Base-by-base conservation (phyloP, 2,329 filamentous ascomycete species). In the Pseudocercospora fuligena region DNA sequence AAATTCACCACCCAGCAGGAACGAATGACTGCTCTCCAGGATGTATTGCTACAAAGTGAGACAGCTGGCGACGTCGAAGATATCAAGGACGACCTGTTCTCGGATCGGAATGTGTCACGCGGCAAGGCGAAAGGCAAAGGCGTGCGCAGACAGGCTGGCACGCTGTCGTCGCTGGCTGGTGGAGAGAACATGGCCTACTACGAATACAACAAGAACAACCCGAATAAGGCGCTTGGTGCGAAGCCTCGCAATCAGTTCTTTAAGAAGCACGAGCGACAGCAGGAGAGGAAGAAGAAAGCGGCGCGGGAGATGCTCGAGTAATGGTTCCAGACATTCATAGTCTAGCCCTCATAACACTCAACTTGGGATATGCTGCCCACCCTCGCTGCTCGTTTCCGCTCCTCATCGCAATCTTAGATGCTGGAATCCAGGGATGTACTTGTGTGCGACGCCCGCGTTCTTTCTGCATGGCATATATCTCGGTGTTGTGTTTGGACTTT, bases 111-210 rank as follows among this genome's bases (percentile, higher is more conserved):
- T 73, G 83, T 69, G 66, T 73, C 66, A 72, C 75, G 70, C 73
- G 74, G 79, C 69, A 70, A 76, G 71, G 70, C 75, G 67, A 79
- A 82, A 77, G 79, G 80, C 78, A 88, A 80, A n/a, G 87, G 83
- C 2, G 91, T 90, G 1, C 88, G 90, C 70, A 87, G 95, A 66
- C 96, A 91, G 29, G 95, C 94, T 0, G 94, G 93, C 25, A 93
- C 89, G 12, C 84, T 99, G 63, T 90, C 90, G 60, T 94, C 96
- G 73, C 85, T 97, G 64, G 93, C 92, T 63, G 95, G 95, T 65
- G 95, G 94, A 0, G 92, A 97, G 77, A 92, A 96, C 77, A 98
- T 99, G 95, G 94, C 94, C n/a, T 98, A 85, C 69, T 79, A 83
- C 66, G 83, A 85, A 76, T 82, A 81, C 66, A 79, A 79, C 47